A percentile compares a stretch with the other conserved stretches of the same genome.
Conservation (phyloP, 129 eudicot genomes). For the Flaveria ramosissima region DNA sequence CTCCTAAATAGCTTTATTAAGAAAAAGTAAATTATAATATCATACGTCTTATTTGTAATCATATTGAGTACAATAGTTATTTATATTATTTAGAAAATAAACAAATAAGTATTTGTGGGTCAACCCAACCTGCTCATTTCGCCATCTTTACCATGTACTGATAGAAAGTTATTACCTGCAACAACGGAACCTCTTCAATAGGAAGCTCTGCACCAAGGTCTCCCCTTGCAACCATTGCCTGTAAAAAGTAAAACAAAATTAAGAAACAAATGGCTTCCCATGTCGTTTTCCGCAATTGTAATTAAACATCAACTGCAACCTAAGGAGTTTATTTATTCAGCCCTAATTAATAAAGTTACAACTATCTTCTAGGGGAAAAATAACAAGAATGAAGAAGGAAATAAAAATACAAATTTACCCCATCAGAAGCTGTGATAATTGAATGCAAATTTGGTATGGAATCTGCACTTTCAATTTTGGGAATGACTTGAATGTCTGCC, state of each 20-base stretch:
- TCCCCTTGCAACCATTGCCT: conserved; percentile 99
- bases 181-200: conserved; percentile 91
- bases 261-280: background rate
- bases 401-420: conserved; percentile 46
- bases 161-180: conserved; percentile 64
- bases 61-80: background rate
- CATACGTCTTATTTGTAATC: background rate
- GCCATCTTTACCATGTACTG: conserved; percentile 4
- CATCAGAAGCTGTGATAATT: conserved; percentile 93
- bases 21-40: background rate
- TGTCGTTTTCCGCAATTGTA: background rate
- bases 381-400: background rate
- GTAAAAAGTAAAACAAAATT: conserved; percentile 19
- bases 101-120: background rate
- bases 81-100: background rate
- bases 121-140: background rate
- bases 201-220: conserved; percentile 99
- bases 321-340: conserved; percentile 9
- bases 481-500: conserved; percentile 93
- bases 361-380: background rate
- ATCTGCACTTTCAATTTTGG: conserved; percentile 96
- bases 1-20: background rate
- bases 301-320: background rate
- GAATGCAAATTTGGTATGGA: conserved; percentile 95
- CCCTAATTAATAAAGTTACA: conserved; percentile 3